Evolutionary conservation across 257 asterid genomes (phyloP).

Genomic region (Capsicum pubescens): DNA sequence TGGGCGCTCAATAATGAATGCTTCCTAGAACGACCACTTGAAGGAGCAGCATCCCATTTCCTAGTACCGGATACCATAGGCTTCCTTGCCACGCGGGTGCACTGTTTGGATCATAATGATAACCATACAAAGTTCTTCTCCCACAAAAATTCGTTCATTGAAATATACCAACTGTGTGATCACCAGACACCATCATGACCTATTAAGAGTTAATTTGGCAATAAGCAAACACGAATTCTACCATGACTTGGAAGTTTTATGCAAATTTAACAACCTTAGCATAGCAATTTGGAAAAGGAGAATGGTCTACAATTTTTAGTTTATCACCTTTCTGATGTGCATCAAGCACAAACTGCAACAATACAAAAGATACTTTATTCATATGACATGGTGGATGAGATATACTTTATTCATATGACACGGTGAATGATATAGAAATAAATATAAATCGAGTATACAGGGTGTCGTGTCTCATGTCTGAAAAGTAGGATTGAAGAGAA

Average conservation of each 20-base stretch:
- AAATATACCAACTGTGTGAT: slow-evolving; percentile 94
- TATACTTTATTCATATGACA: background rate
- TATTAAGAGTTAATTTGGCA: slow-evolving; percentile 39
- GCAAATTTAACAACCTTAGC: slow-evolving; percentile 62
- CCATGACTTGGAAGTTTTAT: background rate
- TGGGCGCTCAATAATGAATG: slow-evolving; percentile 37
- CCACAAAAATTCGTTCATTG: slow-evolving; percentile 74
- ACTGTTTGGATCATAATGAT: slow-evolving; percentile 81
- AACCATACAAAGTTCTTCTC: slow-evolving; percentile 93
- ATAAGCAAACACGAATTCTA: background rate
- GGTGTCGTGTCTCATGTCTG: slow-evolving; percentile 54
- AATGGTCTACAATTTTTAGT: slow-evolving; percentile 95
- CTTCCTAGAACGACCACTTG: slow-evolving; percentile 54
- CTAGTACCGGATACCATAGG: slow-evolving; percentile 72
- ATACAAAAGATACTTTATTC: slow-evolving; percentile 19
- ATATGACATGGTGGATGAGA: background rate
- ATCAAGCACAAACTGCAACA: slow-evolving; percentile 86
- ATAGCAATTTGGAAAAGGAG: slow-evolving; percentile 93
- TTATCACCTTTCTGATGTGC: slow-evolving; percentile 95
- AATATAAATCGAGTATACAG: slow-evolving; percentile 7
- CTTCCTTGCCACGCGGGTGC: slow-evolving; percentile 94
- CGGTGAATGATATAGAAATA: background rate
- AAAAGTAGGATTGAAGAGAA: slow-evolving; percentile 87
- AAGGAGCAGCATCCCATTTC: slow-evolving; percentile 48
- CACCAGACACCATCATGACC: slow-evolving; percentile 97